These are phyloP conservation scores for Pelagomonas calceolata DNA, from an alignment of 108 stramenopile species.

Conservation along the genomic window DNA sequence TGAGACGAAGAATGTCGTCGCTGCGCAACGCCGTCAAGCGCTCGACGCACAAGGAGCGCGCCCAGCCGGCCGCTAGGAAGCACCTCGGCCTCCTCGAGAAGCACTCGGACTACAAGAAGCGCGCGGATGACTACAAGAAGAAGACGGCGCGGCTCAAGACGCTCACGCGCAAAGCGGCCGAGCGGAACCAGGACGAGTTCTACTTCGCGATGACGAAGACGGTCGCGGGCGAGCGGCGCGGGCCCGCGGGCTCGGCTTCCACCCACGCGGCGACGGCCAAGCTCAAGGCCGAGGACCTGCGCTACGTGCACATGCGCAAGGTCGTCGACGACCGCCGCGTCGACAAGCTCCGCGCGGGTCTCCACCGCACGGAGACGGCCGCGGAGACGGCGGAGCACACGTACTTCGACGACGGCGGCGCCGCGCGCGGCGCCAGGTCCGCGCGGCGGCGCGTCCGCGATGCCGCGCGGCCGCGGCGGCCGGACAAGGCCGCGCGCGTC, in stretches of 20 bases:
- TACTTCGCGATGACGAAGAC: constrained; percentile 92
- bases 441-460: constrained; percentile 2
- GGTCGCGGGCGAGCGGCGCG: constrained; percentile 51
- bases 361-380: constrained; percentile 39
- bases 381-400: constrained; percentile 62
- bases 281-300: constrained; percentile 94
- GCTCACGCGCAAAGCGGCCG: constrained; percentile 62
- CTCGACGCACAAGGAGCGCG: constrained; percentile 92
- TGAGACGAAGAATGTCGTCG: too few relatives aligned
- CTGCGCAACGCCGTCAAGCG: constrained; percentile 98
- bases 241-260: constrained; percentile 41
- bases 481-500: constrained; percentile 31
- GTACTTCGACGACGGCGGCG: constrained; percentile 44
- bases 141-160: constrained; percentile 61
- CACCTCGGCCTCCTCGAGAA: constrained; percentile 94
- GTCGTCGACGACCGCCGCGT: constrained; percentile 49
- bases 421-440: constrained; percentile 18
- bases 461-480: constrained; percentile 9
- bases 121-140: constrained; percentile 77
- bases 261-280: constrained; percentile 42
- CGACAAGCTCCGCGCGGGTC: constrained; percentile 28
- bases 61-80: constrained; percentile 69
- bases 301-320: constrained; percentile 63
- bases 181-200: constrained; percentile 97
- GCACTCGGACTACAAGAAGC: constrained; percentile 83